Conservation (phyloP, 257 asterid genomes). For the Osmanthus fragrans region DNA sequence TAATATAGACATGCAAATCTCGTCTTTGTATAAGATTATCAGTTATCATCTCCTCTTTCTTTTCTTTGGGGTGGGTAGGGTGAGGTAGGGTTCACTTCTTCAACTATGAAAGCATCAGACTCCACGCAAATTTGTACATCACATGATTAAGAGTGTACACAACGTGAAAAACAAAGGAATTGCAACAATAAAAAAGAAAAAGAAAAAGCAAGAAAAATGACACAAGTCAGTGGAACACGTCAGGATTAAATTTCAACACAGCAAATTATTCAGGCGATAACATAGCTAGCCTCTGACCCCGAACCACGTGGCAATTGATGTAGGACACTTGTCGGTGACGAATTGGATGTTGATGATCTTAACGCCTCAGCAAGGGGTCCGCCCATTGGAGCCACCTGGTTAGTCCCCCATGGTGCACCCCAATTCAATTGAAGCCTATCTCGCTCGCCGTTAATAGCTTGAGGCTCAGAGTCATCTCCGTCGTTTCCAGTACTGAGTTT, state of each 20-base stretch:
- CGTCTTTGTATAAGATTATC: too few relatives aligned
- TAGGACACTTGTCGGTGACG: conserved; percentile 82
- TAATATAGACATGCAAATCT: too few relatives aligned
- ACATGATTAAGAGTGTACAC: not conserved
- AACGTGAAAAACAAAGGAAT: not conserved
- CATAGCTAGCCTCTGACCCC: not conserved
- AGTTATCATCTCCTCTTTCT: too few relatives aligned
- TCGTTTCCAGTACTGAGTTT: conserved; percentile 68
- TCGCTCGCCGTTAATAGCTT: conserved; percentile 26
- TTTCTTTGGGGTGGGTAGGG: too few relatives aligned
- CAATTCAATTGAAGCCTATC: conserved; percentile 40
- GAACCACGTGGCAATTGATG: conserved; percentile 42
- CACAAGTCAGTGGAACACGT: conserved; percentile 3
- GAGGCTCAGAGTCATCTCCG: conserved; percentile 31
- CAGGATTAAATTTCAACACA: not conserved
- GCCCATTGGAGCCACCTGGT: conserved; percentile 53
- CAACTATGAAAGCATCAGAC: not conserved
- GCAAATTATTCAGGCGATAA: conserved; percentile 26
- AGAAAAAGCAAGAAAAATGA: not conserved
- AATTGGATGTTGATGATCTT: conserved; percentile 56
- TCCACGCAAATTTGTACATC: not conserved
- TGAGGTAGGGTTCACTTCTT: not conserved
- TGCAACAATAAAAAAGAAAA: not conserved
- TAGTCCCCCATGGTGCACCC: conserved; percentile 47
- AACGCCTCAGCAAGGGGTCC: conserved; percentile 94